phyloP scores from a whole-genome alignment of 345 rosid species.

The Ceriops zippeliana region DNA sequence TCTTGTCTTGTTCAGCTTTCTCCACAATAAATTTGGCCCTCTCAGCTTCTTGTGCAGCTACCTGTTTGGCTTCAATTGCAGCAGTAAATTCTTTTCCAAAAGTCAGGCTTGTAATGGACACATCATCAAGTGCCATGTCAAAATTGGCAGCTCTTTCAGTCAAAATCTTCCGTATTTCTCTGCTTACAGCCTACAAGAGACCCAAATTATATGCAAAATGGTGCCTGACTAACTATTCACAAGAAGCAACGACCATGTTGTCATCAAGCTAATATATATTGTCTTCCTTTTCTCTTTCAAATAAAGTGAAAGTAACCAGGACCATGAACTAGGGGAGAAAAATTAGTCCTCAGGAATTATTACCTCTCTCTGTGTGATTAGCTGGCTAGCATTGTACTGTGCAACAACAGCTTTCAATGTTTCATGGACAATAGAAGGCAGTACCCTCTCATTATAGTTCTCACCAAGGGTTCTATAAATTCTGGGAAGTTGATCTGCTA shows the following conservation, averaged over 20 bases:
- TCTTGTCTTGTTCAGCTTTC: constrained; percentile 93
- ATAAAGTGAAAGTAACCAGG: too few species aligned
- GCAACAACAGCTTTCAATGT: constrained; percentile 95
- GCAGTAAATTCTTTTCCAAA: constrained; percentile 92
- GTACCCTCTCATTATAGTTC: constrained; percentile 78
- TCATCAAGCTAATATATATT: background rate
- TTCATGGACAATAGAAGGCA: constrained; percentile 91
- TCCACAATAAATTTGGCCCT: constrained; percentile 90
- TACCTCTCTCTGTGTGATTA: constrained; percentile 94
- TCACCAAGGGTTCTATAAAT: constrained; percentile 80
- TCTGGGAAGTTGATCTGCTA: constrained; percentile 62
- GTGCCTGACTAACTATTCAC: background rate
- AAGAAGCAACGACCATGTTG: background rate
- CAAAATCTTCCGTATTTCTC: constrained; percentile 82
- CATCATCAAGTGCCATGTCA: constrained; percentile 81
- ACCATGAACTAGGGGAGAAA: background rate
- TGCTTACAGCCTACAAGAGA: constrained; percentile 54
- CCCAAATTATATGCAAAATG: background rate
- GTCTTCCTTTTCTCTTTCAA: background rate
- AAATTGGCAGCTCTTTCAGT: constrained; percentile 77
- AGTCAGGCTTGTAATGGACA: constrained; percentile 80
- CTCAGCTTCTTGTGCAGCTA: constrained; percentile 96
- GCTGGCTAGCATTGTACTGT: constrained; percentile 95
- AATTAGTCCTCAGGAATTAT: background rate
- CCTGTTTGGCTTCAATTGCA: constrained; percentile 93